These are phyloP conservation scores for Coemansia sp. DNA, from an alignment of 192 early-diverging fungal species.

Conservation along the genomic window DNA sequence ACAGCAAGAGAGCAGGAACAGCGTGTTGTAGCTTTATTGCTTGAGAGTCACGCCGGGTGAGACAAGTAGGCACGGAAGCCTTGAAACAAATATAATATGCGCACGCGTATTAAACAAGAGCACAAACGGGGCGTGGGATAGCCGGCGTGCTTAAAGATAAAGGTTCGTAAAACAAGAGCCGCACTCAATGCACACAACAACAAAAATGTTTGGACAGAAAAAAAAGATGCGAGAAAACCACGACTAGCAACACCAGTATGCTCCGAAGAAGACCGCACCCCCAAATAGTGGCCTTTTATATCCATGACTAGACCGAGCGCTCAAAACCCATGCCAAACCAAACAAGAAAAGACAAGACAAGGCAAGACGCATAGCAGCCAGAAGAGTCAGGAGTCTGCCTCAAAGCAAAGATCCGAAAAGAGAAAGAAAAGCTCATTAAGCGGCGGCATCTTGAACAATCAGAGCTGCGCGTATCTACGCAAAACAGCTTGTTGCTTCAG, in stretches of 20 bases:
- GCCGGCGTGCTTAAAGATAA: background rate
- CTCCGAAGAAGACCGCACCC: background rate
- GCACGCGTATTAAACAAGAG: background rate
- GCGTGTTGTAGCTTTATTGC: background rate
- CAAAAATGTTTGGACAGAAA: background rate
- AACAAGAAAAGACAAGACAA: background rate
- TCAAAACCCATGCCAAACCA: background rate
- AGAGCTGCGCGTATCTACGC: background rate
- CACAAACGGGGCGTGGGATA: background rate
- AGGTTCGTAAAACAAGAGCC: background rate
- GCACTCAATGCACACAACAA: background rate
- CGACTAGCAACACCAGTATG: background rate
- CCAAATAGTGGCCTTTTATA: background rate
- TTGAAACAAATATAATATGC: background rate
- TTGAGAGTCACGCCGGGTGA: background rate
- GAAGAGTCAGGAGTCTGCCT: background rate
- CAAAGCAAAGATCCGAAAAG: background rate
- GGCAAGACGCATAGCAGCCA: no score
- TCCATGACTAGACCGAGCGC: background rate
- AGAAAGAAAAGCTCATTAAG: background rate
- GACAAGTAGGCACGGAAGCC: background rate
- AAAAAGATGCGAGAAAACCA: background rate
- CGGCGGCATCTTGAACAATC: background rate
- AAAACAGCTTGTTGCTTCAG: background rate
- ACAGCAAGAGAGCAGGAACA: background rate